These are phyloP conservation scores for Metschnikowia kofuensis DNA, from an alignment of 805 yeast genomes.

Conservation along the genomic window DNA sequence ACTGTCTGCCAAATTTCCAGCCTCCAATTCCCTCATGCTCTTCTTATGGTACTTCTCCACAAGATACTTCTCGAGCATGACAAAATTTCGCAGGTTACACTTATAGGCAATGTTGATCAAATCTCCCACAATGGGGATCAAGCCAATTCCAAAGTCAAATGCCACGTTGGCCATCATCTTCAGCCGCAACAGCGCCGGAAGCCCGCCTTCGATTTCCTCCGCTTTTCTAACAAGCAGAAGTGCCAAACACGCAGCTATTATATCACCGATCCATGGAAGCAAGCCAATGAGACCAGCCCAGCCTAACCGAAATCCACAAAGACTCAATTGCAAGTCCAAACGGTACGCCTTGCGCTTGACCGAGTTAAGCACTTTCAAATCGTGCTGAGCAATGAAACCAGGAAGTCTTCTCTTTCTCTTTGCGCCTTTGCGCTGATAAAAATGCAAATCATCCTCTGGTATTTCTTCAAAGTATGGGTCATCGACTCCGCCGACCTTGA, in stretches of 20 bases:
- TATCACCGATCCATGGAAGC: conserved; percentile 42
- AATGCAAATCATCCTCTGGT: conserved; percentile 39
- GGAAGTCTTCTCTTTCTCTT: conserved; percentile 38
- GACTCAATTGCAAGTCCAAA: conserved; percentile 36
- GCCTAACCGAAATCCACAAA: conserved; percentile 40
- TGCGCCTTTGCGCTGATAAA: conserved; percentile 41
- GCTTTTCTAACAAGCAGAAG: conserved; percentile 31
- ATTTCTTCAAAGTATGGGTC: conserved; percentile 43
- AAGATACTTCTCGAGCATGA: conserved; percentile 32
- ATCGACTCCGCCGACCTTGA: conserved; percentile 27
- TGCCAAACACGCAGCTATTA: conserved; percentile 30
- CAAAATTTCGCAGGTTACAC: conserved; percentile 26
- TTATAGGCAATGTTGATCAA: conserved; percentile 23
- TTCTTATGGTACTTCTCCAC: conserved; percentile 27
- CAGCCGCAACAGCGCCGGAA: conserved; percentile 29
- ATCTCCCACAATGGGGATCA: conserved; percentile 27
- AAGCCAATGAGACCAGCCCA: conserved; percentile 44
- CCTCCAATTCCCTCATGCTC: neutral
- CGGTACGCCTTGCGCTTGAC: conserved; percentile 38
- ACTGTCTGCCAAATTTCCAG: no score
- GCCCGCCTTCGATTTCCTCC: conserved; percentile 35
- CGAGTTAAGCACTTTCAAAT: conserved; percentile 32
- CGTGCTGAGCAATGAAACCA: conserved; percentile 31
- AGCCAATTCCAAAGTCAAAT: conserved; percentile 40
- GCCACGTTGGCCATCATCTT: conserved; percentile 38